Percentiles rank a stretch among this genome's conserved stretches.
phyloP scores from a whole-genome alignment of 139 green algal genomes.

The Tetradesmus obliquus region DNA sequence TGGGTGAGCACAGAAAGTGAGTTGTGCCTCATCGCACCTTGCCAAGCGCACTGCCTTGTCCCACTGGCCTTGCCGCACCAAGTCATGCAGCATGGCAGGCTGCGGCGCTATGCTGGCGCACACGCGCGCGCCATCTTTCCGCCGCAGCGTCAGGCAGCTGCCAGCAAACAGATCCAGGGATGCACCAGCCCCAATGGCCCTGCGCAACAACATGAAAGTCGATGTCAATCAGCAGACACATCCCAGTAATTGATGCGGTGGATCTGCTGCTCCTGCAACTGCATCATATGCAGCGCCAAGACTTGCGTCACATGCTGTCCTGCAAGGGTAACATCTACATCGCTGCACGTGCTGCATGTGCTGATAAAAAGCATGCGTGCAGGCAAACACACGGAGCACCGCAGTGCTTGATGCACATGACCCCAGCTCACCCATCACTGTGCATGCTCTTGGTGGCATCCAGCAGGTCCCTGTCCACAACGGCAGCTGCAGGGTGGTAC shows the following conservation, averaged over 20 bases:
- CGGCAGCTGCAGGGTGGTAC: conserved; percentile 81
- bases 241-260: no score
- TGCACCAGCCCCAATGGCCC: conserved; percentile 65
- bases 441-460: conserved; percentile 42
- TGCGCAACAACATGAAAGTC: not conserved
- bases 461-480: conserved; percentile 78
- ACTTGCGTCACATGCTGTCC: no score
- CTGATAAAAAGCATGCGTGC: not conserved
- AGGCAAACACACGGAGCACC: not conserved
- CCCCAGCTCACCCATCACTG: conserved; percentile 9
- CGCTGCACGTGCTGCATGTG: no score
- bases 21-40: conserved; percentile 9
- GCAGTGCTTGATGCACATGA: not conserved
- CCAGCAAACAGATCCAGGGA: conserved; percentile 60
- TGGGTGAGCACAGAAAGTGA: no score
- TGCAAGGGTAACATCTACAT: no score
- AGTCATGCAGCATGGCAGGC: conserved; percentile 72
- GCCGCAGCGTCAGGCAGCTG: conserved; percentile 56
- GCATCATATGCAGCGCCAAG: no score
- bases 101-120: conserved; percentile 58
- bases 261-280: no score
- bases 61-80: conserved; percentile 69
- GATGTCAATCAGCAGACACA: no score
- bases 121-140: conserved; percentile 71
- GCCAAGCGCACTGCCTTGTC: conserved; percentile 81